These are phyloP conservation scores for Trypanosoma platydactyli DNA, from an alignment of 208 protist genomes.

Conservation along the genomic window DNA sequence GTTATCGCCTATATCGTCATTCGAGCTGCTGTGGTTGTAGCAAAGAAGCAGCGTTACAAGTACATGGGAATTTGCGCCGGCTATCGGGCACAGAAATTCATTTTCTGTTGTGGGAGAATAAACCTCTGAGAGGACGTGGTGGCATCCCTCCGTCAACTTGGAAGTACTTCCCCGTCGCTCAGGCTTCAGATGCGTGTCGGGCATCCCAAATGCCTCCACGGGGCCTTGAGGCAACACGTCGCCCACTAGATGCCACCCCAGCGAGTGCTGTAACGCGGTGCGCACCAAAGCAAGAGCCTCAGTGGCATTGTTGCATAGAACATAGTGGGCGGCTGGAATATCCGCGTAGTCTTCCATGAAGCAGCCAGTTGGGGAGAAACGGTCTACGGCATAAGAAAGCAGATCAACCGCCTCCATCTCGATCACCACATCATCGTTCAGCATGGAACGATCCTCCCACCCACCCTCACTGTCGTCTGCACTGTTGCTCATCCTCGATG, in stretches of 20 bases:
- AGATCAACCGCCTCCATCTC: conserved; percentile 22
- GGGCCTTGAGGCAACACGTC: not conserved
- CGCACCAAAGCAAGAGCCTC: conserved; percentile 29
- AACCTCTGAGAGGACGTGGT: not conserved
- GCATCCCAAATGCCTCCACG: conserved; percentile 1
- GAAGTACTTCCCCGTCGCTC: conserved; percentile 9
- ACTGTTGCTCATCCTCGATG: not conserved
- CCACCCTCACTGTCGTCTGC: not conserved
- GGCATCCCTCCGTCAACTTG: not conserved
- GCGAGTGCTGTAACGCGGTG: conserved; percentile 19
- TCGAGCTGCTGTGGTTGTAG: no score
- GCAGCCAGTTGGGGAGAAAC: conserved; percentile 28
- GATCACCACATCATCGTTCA: not conserved
- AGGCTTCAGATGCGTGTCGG: conserved; percentile 1
- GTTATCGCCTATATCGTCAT: no score
- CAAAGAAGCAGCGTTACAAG: conserved; percentile 28
- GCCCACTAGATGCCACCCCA: conserved; percentile 23
- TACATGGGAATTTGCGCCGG: conserved; percentile 18
- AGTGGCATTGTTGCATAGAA: conserved; percentile 11
- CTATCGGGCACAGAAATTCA: conserved; percentile 15
- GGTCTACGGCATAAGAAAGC: conserved; percentile 3
- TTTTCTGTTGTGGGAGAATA: not conserved
- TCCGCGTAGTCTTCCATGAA: conserved; percentile 46
- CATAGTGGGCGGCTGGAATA: conserved; percentile 43
- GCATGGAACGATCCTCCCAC: not conserved